phyloP scores from a whole-genome alignment of 345 rosid species.

The Barbarea vulgaris region DNA sequence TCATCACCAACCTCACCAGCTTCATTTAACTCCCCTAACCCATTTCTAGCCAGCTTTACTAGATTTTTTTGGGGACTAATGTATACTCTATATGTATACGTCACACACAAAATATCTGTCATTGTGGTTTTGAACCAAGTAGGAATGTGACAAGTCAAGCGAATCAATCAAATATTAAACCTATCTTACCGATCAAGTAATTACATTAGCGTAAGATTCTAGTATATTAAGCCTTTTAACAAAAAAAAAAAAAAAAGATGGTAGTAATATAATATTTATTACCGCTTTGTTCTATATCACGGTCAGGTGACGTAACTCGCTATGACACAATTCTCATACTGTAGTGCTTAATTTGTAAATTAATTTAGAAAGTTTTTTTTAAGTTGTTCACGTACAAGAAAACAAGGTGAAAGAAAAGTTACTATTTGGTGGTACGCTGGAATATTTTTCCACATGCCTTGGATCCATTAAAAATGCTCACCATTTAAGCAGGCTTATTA shows the following conservation, averaged over 20 bases:
- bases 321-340: neutral
- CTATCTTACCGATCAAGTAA: neutral
- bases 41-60: neutral
- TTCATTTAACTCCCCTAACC: neutral
- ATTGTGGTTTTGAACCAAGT: neutral
- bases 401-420: neutral
- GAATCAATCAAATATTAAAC: neutral
- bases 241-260: too few species aligned
- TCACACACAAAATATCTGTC: neutral
- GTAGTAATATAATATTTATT: too few species aligned
- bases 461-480: neutral
- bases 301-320: slow-evolving; percentile 18
- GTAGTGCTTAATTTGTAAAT: neutral
- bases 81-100: neutral
- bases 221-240: too few species aligned
- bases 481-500: neutral
- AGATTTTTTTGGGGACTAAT: neutral
- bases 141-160: neutral
- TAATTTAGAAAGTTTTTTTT: neutral
- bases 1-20: neutral
- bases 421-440: slow-evolving; percentile 13
- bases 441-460: slow-evolving; percentile 18
- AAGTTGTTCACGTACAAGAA: neutral
- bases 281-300: neutral
- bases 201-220: neutral